Conservation (phyloP, 495 filamentous ascomycete genomes). For the Niebla homalea region DNA sequence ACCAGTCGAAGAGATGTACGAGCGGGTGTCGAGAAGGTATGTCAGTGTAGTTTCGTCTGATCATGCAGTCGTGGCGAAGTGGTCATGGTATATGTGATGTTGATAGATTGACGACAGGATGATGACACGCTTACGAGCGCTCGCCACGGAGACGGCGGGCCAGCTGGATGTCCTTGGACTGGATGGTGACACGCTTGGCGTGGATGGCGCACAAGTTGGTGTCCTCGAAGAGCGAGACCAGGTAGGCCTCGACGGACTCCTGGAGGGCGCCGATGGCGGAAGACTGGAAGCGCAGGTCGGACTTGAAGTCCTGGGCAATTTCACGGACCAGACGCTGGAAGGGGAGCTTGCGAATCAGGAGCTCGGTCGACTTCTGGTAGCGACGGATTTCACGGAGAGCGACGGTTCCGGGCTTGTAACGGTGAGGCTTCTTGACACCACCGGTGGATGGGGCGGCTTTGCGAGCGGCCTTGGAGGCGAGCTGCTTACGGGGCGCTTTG, state of each 20-base stretch:
- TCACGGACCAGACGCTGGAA: slow-evolving; percentile 99
- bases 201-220: slow-evolving; percentile 99
- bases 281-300: slow-evolving; percentile 98
- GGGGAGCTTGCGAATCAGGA: slow-evolving; percentile 99
- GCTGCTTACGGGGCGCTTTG: slow-evolving; percentile 98
- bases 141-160: slow-evolving; percentile 94
- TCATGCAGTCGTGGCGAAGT: not conserved
- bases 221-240: slow-evolving; percentile 99
- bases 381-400: slow-evolving; percentile 99
- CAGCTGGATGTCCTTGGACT: slow-evolving; percentile 94
- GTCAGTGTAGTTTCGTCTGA: not conserved
- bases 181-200: slow-evolving; percentile 97
- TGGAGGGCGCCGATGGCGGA: slow-evolving; percentile 99
- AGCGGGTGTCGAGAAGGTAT: slow-evolving; percentile 16
- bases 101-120: not conserved
- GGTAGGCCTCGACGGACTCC: slow-evolving; percentile 99
- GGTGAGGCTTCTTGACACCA: slow-evolving; percentile 99
- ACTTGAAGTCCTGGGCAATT: slow-evolving; percentile 99
- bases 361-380: slow-evolving; percentile 99
- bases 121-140: slow-evolving; percentile 48
- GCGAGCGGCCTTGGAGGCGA: slow-evolving; percentile 74
- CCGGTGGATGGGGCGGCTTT: slow-evolving; percentile 64
- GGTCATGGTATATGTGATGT: not conserved
- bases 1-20: slow-evolving; percentile 6
- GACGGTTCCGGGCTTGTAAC: slow-evolving; percentile 99